A percentile compares a stretch with the other conserved stretches of the same genome.
Evolutionary conservation across 164 flowering plant genomes (phyloP).

Genomic region (Taxillus chinensis): DNA sequence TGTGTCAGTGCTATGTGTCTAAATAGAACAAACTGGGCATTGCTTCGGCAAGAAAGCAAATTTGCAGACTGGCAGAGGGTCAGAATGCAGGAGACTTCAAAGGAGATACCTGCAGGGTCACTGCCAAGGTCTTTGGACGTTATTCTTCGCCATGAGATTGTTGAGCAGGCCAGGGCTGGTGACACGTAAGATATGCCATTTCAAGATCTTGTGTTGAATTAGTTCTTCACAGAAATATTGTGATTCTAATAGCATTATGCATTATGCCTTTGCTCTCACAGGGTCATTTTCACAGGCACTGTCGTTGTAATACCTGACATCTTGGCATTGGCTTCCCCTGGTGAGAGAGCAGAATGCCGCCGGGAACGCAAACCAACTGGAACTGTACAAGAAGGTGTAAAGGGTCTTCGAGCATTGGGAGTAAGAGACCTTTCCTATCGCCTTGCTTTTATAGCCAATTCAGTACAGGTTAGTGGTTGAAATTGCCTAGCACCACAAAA

Average conservation of each 20-base stretch:
- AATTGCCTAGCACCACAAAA: neutral
- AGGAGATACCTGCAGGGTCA: constrained; percentile 96
- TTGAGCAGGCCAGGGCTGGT: constrained; percentile 97
- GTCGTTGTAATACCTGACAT: constrained; percentile 94
- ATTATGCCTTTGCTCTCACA: constrained; percentile 12
- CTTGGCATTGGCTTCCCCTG: constrained; percentile 89
- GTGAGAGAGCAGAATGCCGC: constrained; percentile 86
- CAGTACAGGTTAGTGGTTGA: constrained; percentile 65
- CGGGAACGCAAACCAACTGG: constrained; percentile 48
- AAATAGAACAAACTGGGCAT: constrained; percentile 62
- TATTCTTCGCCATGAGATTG: constrained; percentile 95
- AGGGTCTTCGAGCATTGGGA: constrained; percentile 87
- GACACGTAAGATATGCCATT: constrained; percentile 64
- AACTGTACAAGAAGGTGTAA: constrained; percentile 69
- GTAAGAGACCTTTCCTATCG: constrained; percentile 95
- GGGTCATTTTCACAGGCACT: constrained; percentile 91
- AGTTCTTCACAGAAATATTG: neutral
- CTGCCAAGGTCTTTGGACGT: constrained; percentile 94
- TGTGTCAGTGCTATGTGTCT: constrained; percentile 63
- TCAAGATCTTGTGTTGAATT: neutral
- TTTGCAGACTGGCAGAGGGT: constrained; percentile 99
- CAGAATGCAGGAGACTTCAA: constrained; percentile 92
- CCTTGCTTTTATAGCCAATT: constrained; percentile 91
- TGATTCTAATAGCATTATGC: too few relatives aligned
- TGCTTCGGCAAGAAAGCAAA: constrained; percentile 89